Evolutionary conservation across 768 basidiomycete species (phyloP).

Genomic region (Cyclocybe cylindracea): DNA sequence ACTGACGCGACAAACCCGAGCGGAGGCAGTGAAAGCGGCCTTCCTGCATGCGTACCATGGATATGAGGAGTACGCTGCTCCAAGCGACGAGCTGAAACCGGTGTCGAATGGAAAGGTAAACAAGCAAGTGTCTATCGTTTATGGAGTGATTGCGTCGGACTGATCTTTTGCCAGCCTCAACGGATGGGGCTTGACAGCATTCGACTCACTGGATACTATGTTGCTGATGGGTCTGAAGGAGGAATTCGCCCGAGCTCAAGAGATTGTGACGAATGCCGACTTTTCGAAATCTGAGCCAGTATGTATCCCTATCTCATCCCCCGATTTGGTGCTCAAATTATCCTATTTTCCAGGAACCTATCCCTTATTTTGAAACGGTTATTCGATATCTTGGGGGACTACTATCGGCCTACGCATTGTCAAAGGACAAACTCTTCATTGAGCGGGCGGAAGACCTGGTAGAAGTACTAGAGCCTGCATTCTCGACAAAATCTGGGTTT

Average conservation of each 20-base stretch:
- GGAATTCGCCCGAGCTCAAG: conserved; percentile 68
- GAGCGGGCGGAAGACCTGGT: conserved; percentile 81
- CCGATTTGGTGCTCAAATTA: background rate
- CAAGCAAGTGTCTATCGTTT: conserved; percentile 42
- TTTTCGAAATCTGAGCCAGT: conserved; percentile 50
- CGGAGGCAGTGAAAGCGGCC: conserved; percentile 57
- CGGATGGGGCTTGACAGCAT: conserved; percentile 75
- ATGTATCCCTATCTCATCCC: background rate
- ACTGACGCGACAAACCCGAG: conserved; percentile 50
- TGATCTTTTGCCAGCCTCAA: conserved; percentile 54
- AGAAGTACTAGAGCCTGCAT: conserved; percentile 67
- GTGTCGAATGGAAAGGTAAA: conserved; percentile 45
- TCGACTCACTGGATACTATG: conserved; percentile 88
- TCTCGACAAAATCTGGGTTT: conserved; percentile 69
- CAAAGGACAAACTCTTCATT: conserved; percentile 57
- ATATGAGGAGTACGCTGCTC: conserved; percentile 61
- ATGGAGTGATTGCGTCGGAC: background rate
- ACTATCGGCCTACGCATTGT: conserved; percentile 79
- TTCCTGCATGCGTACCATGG: conserved; percentile 70
- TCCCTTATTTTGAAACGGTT: conserved; percentile 59
- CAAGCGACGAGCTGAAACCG: conserved; percentile 65
- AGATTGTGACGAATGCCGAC: conserved; percentile 47
- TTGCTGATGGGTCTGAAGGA: conserved; percentile 74
- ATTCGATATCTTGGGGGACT: conserved; percentile 91
- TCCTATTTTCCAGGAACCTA: background rate